Evolutionary conservation across 148 eudicot species (phyloP).

Genomic region (Heliamphora exappendiculata): DNA sequence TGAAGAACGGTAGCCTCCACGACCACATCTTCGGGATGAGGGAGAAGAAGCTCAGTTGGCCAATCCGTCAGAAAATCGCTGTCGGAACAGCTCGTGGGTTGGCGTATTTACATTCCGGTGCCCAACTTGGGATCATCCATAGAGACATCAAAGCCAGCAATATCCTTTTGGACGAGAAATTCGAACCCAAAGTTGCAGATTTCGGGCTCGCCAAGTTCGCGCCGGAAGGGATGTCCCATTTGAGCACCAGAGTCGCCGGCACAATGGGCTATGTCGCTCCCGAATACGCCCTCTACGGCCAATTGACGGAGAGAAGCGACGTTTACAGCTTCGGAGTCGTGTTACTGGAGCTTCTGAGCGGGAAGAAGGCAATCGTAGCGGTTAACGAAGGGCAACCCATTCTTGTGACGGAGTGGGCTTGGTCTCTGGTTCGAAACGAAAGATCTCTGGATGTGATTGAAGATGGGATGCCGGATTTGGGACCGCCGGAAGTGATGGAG

Average conservation of each 20-base stretch:
- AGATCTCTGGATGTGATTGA: constrained; percentile 58
- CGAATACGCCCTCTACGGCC: constrained; percentile 75
- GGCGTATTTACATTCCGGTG: constrained; percentile 78
- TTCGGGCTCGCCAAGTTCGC: constrained; percentile 82
- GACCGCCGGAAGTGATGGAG: constrained; percentile 55
- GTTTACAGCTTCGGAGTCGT: constrained; percentile 87
- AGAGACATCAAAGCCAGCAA: constrained; percentile 79
- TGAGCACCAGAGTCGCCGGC: constrained; percentile 88
- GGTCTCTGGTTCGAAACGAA: constrained; percentile 63
- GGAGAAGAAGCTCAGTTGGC: constrained; percentile 61
- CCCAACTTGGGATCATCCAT: constrained; percentile 68
- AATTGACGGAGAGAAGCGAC: constrained; percentile 74
- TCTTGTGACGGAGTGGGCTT: constrained; percentile 81
- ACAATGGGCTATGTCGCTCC: constrained; percentile 94
- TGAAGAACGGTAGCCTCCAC: constrained; percentile 78
- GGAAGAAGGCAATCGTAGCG: constrained; percentile 60
- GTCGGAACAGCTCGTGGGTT: constrained; percentile 77
- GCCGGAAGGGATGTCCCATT: constrained; percentile 73
- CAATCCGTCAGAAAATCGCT: constrained; percentile 59
- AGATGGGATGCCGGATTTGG: constrained; percentile 47
- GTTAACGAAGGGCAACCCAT: constrained; percentile 47
- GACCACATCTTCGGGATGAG: constrained; percentile 68
- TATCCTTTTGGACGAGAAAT: constrained; percentile 67
- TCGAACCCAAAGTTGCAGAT: constrained; percentile 76
- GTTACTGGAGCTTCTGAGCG: constrained; percentile 72